Base-by-base conservation (phyloP, 352 stramenopile genomes). In the Pythium aristosporum region DNA sequence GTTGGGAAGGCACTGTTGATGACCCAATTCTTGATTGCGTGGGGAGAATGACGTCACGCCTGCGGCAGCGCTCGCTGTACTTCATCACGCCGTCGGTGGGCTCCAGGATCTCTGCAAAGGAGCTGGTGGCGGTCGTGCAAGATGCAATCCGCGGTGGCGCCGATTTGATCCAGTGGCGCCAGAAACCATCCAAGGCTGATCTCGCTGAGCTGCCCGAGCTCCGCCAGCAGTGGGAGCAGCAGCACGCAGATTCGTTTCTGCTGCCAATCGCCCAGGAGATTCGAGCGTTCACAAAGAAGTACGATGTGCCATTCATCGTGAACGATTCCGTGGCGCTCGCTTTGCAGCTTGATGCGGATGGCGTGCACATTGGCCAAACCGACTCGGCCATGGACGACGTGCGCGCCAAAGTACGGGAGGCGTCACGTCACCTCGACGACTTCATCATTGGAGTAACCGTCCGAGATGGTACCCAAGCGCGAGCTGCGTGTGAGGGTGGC, bases 41-140 rank as follows among this genome's bases (percentile, higher is more conserved):
- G 9, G n/a, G 25, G 7, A 53, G 7, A 36, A 64, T 65, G 60
- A 57, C 59, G 48, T 63, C 44, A 60, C 42, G 51, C 10, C 25
- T 70, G 46, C 39, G 53, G 23, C 57, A 67, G 13, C 73, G 69
- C 23, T 44, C 53, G 65, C 76, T 88, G 51, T 88, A 88, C 69
- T 85, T 86, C 74, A 83, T 88, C 69, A 88, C 79, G 39, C 79
- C 79, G 28, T 80, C 76, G 2, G 67, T 79, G 9, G 69, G 74
- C 16, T 42, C 39, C 44, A 60, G 62, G 30, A 36, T 80, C 50
- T 53, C 57, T 3, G 41, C 76, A 10, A 18, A 55, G 20, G 64
- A 69, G 28, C 67, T 88, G 15, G 44, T 73, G 20, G 18, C 12
- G 11, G 65, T 82, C 21, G 79, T 88, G 18, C 66, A 78, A 37